A percentile compares a stretch with the other conserved stretches of the same genome.
Evolutionary conservation across 176 grass and related monocot species (phyloP).

Genomic region (Musa beccarii): DNA sequence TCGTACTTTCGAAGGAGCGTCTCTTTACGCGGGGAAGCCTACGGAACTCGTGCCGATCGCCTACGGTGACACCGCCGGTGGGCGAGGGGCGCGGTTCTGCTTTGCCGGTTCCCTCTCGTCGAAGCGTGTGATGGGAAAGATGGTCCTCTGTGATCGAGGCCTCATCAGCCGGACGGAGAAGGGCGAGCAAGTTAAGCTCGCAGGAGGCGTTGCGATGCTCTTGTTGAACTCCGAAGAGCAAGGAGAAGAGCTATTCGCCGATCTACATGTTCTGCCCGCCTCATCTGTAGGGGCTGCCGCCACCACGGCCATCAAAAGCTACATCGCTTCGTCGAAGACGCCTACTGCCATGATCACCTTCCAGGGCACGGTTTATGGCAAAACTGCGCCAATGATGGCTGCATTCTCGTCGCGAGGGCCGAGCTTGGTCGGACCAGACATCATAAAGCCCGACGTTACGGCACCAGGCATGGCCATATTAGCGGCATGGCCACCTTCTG

Average conservation of each 20-base stretch:
- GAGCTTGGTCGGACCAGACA: not conserved
- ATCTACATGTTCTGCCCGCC: slow-evolving; percentile 4
- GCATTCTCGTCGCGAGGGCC: slow-evolving; percentile 19
- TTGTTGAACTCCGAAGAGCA: not conserved
- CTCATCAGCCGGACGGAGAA: not conserved
- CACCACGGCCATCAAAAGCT: not conserved
- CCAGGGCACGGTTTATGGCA: not conserved
- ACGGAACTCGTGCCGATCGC: not conserved
- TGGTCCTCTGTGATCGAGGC: slow-evolving; percentile 16
- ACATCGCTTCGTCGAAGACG: not conserved
- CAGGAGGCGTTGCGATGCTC: slow-evolving; percentile 9
- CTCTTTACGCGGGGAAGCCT: slow-evolving; percentile 3
- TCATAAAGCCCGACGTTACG: slow-evolving; percentile 13
- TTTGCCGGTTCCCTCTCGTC: not conserved
- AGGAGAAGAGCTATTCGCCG: slow-evolving; percentile 3
- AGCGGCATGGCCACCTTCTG: slow-evolving; percentile 7
- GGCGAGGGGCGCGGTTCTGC: not conserved
- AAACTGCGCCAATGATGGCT: not conserved
- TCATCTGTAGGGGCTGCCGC: not conserved
- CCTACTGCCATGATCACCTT: slow-evolving; percentile 11
- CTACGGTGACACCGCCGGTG: not conserved
- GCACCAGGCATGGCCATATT: slow-evolving; percentile 16
- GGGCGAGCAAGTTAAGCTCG: slow-evolving; percentile 11
- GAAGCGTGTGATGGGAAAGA: not conserved
- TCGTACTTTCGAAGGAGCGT: not conserved